A percentile compares a stretch with the other conserved stretches of the same genome.
These are phyloP conservation scores for Camillea tinctor DNA, from an alignment of 2,329 filamentous ascomycete species.

Conservation along the genomic window DNA sequence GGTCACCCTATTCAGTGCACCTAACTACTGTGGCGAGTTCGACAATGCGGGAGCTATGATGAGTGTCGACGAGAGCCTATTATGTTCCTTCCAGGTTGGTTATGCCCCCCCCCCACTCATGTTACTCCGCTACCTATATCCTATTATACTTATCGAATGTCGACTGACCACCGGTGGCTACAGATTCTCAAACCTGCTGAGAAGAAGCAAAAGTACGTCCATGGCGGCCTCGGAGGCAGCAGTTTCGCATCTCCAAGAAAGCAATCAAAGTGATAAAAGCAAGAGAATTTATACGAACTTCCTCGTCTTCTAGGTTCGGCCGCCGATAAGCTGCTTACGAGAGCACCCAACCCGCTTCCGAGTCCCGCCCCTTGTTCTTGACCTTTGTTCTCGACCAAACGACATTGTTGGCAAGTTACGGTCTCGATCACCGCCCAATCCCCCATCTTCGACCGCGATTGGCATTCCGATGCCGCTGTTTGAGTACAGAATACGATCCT, in stretches of 20 bases:
- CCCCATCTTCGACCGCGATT: slow-evolving; percentile 15
- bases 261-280: slow-evolving; percentile 61
- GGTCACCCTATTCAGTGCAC: slow-evolving; percentile 95
- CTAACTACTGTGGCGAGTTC: slow-evolving; percentile 99
- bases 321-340: slow-evolving; percentile 67
- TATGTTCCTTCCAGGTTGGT: slow-evolving; percentile 95
- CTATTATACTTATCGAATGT: slow-evolving; percentile 13
- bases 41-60: slow-evolving; percentile 99
- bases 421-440: slow-evolving; percentile 6
- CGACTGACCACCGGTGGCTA: slow-evolving; percentile 18
- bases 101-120: no score
- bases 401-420: slow-evolving; percentile 13
- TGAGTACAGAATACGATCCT: slow-evolving; percentile 28
- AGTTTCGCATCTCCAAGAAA: slow-evolving; percentile 70
- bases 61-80: slow-evolving; percentile 96
- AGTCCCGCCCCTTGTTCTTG: slow-evolving; percentile 25
- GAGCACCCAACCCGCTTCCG: slow-evolving; percentile 22
- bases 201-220: slow-evolving; percentile 99
- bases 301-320: slow-evolving; percentile 85
- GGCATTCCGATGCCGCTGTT: slow-evolving; percentile 18
- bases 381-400: slow-evolving; percentile 17
- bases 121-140: no score
- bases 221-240: slow-evolving; percentile 68
- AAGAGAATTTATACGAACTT: slow-evolving; percentile 71
- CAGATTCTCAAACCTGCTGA: slow-evolving; percentile 99